Percentiles rank a stretch among this genome's conserved stretches.
Evolutionary conservation across 1,139 yeast genomes (phyloP).

Genomic region (Saccharomyces uvarum): DNA sequence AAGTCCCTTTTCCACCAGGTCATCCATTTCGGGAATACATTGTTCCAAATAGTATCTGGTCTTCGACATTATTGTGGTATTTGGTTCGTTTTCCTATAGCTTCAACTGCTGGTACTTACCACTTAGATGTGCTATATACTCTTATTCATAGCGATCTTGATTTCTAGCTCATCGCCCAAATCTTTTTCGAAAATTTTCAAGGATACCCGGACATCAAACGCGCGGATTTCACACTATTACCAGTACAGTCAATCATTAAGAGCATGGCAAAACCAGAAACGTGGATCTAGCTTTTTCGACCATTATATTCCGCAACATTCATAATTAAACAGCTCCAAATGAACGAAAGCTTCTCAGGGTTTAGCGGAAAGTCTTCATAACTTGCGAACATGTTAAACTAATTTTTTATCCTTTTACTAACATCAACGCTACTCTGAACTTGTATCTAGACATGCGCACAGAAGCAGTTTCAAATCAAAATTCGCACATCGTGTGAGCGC

Average conservation of each 20-base stretch:
- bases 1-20: constrained; percentile 69
- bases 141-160: background rate
- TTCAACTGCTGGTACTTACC: background rate
- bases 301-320: no score
- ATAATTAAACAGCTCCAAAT: no score
- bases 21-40: constrained; percentile 88
- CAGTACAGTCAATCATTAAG: background rate
- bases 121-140: background rate
- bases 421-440: no score
- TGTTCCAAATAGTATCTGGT: constrained; percentile 74
- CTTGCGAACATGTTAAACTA: no score
- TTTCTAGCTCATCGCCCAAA: background rate
- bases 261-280: background rate
- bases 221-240: background rate
- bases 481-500: no score
- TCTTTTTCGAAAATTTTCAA: background rate
- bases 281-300: no score
- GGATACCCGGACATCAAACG: background rate
- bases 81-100: no score
- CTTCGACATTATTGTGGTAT: constrained; percentile 37
- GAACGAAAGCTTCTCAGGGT: no score
- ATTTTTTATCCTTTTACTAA: no score
- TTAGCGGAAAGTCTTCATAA: no score
- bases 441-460: no score
- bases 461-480: no score